phyloP scores from a whole-genome alignment of 1,284 basidiomycete genomes.

The Singerocomus inundabilis region DNA sequence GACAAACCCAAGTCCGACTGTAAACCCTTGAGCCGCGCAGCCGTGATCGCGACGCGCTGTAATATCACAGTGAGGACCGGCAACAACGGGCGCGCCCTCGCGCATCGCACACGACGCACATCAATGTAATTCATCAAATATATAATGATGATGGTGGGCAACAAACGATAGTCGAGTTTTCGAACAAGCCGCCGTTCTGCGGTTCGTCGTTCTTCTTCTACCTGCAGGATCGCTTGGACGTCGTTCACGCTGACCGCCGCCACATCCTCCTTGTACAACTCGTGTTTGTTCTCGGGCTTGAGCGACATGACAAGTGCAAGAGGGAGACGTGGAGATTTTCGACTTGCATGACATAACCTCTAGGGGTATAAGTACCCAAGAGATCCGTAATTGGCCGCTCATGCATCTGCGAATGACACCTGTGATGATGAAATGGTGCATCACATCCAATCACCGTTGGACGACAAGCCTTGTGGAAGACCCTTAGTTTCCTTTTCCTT shows the following conservation, averaged over 20 bases:
- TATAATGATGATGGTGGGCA: conserved; percentile 61
- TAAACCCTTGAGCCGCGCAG: conserved; percentile 61
- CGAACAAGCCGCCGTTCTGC: conserved; percentile 47
- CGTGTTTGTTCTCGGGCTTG: conserved; percentile 1
- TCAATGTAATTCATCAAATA: conserved; percentile 72
- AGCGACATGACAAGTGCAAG: too few relatives aligned
- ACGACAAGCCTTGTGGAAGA: too few relatives aligned
- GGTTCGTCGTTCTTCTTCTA: conserved; percentile 4
- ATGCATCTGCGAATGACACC: too few relatives aligned
- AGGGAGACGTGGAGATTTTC: too few relatives aligned
- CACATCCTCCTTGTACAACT: conserved; percentile 9
- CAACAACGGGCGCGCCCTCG: too few relatives aligned
- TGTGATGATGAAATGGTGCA: too few relatives aligned
- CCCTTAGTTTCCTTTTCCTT: too few relatives aligned
- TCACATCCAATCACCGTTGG: too few relatives aligned
- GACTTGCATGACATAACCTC: too few relatives aligned
- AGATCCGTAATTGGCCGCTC: too few relatives aligned
- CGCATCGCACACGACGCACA: conserved; percentile 30
- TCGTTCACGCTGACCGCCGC: neutral
- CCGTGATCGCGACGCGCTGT: conserved; percentile 59
- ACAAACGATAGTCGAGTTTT: conserved; percentile 55
- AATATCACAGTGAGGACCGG: too few relatives aligned
- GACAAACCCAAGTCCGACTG: conserved; percentile 53
- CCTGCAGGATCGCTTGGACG: conserved; percentile 1
- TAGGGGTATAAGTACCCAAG: too few relatives aligned